These are phyloP conservation scores for Babjeviella inositovora DNA, from an alignment of 805 yeast genomes.

Conservation along the genomic window DNA sequence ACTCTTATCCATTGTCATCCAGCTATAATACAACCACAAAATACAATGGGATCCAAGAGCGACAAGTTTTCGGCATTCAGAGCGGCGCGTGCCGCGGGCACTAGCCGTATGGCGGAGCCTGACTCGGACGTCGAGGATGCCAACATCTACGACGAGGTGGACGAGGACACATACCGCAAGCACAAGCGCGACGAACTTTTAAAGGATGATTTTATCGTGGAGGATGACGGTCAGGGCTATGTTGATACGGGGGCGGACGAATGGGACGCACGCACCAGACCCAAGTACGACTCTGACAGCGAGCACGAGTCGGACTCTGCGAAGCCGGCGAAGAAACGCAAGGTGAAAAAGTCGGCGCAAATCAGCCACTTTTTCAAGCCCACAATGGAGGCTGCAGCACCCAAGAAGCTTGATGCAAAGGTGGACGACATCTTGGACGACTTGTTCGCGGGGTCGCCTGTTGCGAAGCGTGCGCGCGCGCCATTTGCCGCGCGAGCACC, in stretches of 20 bases:
- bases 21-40: background rate
- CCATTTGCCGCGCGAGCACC: too few species aligned
- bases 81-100: conserved; percentile 47
- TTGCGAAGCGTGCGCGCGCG: too few species aligned
- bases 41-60: conserved; percentile 17
- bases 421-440: conserved; percentile 61
- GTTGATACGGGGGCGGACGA: conserved; percentile 89
- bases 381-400: conserved; percentile 9
- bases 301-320: conserved; percentile 15
- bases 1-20: background rate
- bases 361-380: conserved; percentile 38
- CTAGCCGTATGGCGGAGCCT: conserved; percentile 21
- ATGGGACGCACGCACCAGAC: conserved; percentile 47
- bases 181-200: conserved; percentile 68
- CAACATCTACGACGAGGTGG: conserved; percentile 76
- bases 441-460: conserved; percentile 9
- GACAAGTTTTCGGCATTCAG: conserved; percentile 45
- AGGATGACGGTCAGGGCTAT: conserved; percentile 87
- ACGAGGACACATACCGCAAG: conserved; percentile 61
- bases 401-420: conserved; percentile 29
- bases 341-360: conserved; percentile 22
- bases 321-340: conserved; percentile 4
- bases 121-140: conserved; percentile 30
- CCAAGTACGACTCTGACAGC: conserved; percentile 40
- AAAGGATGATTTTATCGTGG: conserved; percentile 88